Evolutionary conservation across 768 basidiomycete species (phyloP), one percentile per base, ranked within the genome.

Genomic region (Agaricus subrufescens): DNA sequence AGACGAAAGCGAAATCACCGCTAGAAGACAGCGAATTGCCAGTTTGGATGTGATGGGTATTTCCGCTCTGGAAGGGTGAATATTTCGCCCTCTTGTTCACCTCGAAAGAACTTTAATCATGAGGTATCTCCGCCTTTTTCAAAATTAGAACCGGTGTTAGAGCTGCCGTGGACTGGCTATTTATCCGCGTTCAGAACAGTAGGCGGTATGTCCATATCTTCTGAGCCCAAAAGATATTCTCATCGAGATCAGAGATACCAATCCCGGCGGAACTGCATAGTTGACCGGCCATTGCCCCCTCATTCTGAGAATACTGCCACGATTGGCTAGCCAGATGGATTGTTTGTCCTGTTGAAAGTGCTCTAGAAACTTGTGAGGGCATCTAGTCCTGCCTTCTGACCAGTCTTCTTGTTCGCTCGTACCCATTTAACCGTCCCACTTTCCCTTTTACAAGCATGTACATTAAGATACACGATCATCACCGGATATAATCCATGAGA

Each of bases 101-200:
- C 23, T 25, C 25, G 38, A 27, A 31, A 23, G 10, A 27, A 52
- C 9, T 27, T 51, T 30, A 30, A 40, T 58, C 15, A 56, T 38
- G 30, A 14, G 42, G 34, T 37, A 26, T 57, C 29, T 29, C 50
- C 12, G 27, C 10, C 34, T 52, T 31, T 31, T 31, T 29, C 3
- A 19, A 19, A 19, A 49, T 9, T 61, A 97, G 94, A 43, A 91
- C 91, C 30, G 94, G 95, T 1, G 86, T 96, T 14, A 81, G 88
- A 54, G 89, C 89, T 49, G 94, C 91, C 0, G 90, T 97, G 2
- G 90, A 97, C 65, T 98, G 95, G 95, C 66, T 98, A 27, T 96
- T 96, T 66, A 84, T 95, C 53, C 81, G 94, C 0, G 94, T 97
- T 4, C 93, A 96, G 71, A 94, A 94, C 61, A 92, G 91, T 60